Evolutionary conservation across 805 yeast genomes (phyloP).

Genomic region (Nakazawaea anatomiae): DNA sequence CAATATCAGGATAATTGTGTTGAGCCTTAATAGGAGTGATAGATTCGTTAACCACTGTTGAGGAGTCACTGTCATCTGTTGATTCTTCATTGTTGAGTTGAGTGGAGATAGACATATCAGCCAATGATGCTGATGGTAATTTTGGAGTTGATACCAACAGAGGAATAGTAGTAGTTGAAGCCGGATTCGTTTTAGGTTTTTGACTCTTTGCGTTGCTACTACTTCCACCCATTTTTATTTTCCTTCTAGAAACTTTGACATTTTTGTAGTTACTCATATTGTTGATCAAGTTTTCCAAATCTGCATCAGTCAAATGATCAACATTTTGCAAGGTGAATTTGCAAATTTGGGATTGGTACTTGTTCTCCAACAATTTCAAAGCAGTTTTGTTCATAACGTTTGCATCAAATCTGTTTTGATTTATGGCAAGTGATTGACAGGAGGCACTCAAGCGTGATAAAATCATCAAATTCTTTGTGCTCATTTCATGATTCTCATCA

Average conservation of each 20-base stretch:
- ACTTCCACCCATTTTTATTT: conserved; percentile 5
- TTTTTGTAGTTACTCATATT: conserved; percentile 7
- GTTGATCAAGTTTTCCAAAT: conserved; percentile 4
- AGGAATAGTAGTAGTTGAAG: background rate
- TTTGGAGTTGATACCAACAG: background rate
- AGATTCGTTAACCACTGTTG: background rate
- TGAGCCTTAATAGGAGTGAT: background rate
- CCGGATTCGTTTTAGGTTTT: background rate
- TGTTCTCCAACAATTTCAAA: conserved; percentile 7
- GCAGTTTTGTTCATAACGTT: conserved; percentile 11
- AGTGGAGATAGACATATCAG: background rate
- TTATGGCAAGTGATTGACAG: conserved; percentile 9
- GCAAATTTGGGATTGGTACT: background rate
- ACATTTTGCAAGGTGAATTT: conserved; percentile 6
- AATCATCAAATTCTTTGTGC: conserved; percentile 11
- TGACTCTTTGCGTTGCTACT: background rate
- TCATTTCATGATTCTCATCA: conserved; percentile 29
- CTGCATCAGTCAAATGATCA: conserved; percentile 4
- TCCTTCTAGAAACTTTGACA: conserved; percentile 9
- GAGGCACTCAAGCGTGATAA: conserved; percentile 9
- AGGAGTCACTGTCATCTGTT: background rate
- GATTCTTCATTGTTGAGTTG: background rate
- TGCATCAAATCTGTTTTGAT: conserved; percentile 1
- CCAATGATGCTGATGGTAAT: background rate
- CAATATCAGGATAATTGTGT: background rate